Evolutionary conservation across 805 yeast genomes (phyloP).

Genomic region (Sugiyamaella qingdaonensis): DNA sequence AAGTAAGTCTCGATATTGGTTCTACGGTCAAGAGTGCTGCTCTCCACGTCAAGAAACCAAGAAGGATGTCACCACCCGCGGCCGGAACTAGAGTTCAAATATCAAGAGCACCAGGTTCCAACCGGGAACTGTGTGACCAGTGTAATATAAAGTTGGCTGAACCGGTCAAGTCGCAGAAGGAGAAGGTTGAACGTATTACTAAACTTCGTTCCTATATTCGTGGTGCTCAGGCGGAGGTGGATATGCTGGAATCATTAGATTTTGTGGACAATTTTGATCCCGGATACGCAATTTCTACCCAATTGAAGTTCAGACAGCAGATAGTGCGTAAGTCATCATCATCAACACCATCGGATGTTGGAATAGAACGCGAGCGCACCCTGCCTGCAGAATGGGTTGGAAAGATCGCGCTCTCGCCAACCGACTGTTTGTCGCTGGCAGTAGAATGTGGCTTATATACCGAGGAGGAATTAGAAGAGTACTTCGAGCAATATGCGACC

Average conservation of each 20-base stretch:
- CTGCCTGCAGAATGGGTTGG: background rate
- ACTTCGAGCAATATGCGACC: conserved; percentile 3
- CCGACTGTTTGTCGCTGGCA: conserved; percentile 11
- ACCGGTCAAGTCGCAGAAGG: background rate
- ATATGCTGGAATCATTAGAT: background rate
- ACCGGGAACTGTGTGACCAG: background rate
- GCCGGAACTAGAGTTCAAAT: background rate
- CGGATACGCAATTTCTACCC: background rate
- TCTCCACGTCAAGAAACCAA: too few relatives aligned
- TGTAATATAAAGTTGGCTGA: background rate
- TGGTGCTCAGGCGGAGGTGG: background rate
- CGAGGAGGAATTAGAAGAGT: conserved; percentile 6
- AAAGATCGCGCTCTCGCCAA: background rate
- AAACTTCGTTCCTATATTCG: background rate
- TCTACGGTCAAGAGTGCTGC: background rate
- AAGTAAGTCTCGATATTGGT: background rate
- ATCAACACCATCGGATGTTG: background rate
- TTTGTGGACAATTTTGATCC: background rate
- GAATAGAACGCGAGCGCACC: background rate
- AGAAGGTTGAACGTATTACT: background rate
- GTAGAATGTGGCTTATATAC: conserved; percentile 13
- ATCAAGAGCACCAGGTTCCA: background rate
- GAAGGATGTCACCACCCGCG: background rate
- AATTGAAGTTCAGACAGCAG: background rate
- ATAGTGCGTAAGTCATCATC: too few relatives aligned